Evolutionary conservation across 352 stramenopile genomes (phyloP), one percentile per base, ranked within the genome.

Genomic region (Phytopythium chamaehyphon): DNA sequence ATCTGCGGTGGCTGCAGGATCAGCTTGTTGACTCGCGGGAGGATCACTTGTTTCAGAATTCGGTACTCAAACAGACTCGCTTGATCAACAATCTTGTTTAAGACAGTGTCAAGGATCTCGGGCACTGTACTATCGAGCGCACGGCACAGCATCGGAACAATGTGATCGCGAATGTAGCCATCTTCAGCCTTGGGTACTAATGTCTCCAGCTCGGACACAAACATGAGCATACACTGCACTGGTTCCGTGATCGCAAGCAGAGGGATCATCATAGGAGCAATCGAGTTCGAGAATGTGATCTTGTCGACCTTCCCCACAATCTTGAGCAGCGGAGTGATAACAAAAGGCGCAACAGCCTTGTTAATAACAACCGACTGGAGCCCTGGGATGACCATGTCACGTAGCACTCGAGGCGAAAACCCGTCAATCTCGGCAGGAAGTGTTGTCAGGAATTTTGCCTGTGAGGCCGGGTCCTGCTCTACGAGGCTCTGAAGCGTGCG

Each of bases 201-300:
- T 23, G 78, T 72, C 51, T 95, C 82, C 12, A 95, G 59, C 46
- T 92, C 83, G 26, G 80, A 90, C 11, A 95, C 84, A 40, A 95
- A 95, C 82, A 93, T 95, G 37, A 95, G 80, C 84, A 95, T 95
- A 52, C 82, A 93, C 59, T 95, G 84, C 28, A 93, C 82, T 1
- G 84, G 84, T 59, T 95, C 84, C n/a, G 77, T 76, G 52, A 95
- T 95, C 4, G 71, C 70, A 24, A 95, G 62, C 18, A 95, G 64
- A 14, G 77, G 66, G 36, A 92, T 71, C 73, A 95, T 83, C 82
- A 95, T 91, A 1, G 71, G 77, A 12, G 78, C 79, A 21, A 95
- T 88, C 18, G 75, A 75, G 51, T 79, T 67, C n/a, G 63, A 62
- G 46, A 95, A 92, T 5, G 82, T 93, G 39, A 74, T 73, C 59